These are phyloP conservation scores for Neurospora cerealis DNA, from an alignment of 495 filamentous ascomycete species.

Conservation along the genomic window DNA sequence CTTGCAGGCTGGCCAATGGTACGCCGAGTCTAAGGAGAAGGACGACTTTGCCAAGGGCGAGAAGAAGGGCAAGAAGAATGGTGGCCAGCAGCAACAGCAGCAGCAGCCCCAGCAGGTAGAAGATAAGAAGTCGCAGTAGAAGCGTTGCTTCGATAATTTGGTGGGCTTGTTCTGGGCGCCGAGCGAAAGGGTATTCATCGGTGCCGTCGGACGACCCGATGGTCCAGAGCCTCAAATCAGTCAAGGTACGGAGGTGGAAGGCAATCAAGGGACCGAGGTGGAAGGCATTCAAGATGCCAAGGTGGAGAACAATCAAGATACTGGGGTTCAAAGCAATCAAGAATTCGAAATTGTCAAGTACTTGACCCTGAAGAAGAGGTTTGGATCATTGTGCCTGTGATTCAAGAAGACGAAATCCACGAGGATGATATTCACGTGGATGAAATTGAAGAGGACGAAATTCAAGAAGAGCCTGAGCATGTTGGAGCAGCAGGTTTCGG, in stretches of 20 bases:
- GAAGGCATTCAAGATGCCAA: not conserved
- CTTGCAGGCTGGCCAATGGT: conserved; percentile 97
- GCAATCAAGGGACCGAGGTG: not conserved
- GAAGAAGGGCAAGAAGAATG: conserved; percentile 45
- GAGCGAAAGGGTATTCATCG: not conserved
- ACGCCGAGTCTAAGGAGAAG: conserved; percentile 85
- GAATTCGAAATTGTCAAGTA: not conserved
- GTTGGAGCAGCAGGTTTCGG: not conserved
- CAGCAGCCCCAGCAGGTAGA: not conserved
- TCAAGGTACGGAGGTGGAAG: not conserved
- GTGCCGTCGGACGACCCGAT: not conserved
- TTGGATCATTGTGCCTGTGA: not conserved
- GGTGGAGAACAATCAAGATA: not conserved
- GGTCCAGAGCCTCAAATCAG: not conserved
- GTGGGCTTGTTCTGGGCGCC: not conserved
- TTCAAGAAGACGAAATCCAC: not conserved
- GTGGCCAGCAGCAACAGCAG: conserved; percentile 33
- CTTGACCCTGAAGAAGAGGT: not conserved
- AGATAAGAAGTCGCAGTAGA: not conserved
- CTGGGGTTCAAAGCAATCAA: not conserved
- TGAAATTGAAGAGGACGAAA: not conserved
- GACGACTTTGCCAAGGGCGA: conserved; percentile 52
- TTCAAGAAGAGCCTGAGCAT: not conserved
- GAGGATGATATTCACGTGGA: not conserved
- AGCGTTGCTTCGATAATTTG: not conserved